Conservation (phyloP, 805 yeast genomes). For the Kodamaea kaohsiungensis region DNA sequence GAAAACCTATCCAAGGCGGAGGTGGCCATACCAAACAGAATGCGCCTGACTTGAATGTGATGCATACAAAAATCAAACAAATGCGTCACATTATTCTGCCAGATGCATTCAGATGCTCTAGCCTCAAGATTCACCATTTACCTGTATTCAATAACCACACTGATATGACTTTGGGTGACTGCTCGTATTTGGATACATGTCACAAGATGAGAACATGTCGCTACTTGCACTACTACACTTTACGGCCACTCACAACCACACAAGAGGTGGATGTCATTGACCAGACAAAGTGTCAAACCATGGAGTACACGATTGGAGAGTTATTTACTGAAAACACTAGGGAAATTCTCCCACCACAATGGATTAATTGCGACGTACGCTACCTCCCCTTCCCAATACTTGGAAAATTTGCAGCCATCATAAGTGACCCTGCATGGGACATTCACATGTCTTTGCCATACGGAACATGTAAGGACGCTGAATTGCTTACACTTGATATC, state of each 20-base stretch:
- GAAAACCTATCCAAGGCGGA: slow-evolving; percentile 10
- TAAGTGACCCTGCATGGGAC: slow-evolving; percentile 97
- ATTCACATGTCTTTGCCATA: slow-evolving; percentile 86
- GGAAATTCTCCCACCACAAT: slow-evolving; percentile 60
- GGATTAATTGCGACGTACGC: slow-evolving; percentile 85
- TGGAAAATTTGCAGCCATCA: slow-evolving; percentile 79
- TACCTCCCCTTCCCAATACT: slow-evolving; percentile 65
- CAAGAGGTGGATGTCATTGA: slow-evolving; percentile 5
- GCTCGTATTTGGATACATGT: slow-evolving; percentile 92
- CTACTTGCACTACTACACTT: slow-evolving; percentile 72
- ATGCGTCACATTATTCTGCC: slow-evolving; percentile 15
- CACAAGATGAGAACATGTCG: slow-evolving; percentile 81
- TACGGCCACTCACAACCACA: slow-evolving; percentile 35
- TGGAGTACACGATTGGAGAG: slow-evolving; percentile 53
- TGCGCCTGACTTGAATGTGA: slow-evolving; percentile 1
- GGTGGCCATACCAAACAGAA: slow-evolving; percentile 11
- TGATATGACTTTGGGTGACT: slow-evolving; percentile 76
- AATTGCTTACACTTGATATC: slow-evolving; percentile 65
- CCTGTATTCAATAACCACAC: slow-evolving; percentile 50
- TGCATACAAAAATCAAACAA: slow-evolving; percentile 4
- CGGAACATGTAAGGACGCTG: slow-evolving; percentile 77
- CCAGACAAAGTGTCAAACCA: slow-evolving; percentile 14
- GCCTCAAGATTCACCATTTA: slow-evolving; percentile 28
- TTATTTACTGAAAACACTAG: slow-evolving; percentile 39
- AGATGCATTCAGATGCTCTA: slow-evolving; percentile 24